A percentile compares a stretch with the other conserved stretches of the same genome.
Evolutionary conservation across 805 yeast genomes (phyloP).

Genomic region (Pichia gijzeniarum): DNA sequence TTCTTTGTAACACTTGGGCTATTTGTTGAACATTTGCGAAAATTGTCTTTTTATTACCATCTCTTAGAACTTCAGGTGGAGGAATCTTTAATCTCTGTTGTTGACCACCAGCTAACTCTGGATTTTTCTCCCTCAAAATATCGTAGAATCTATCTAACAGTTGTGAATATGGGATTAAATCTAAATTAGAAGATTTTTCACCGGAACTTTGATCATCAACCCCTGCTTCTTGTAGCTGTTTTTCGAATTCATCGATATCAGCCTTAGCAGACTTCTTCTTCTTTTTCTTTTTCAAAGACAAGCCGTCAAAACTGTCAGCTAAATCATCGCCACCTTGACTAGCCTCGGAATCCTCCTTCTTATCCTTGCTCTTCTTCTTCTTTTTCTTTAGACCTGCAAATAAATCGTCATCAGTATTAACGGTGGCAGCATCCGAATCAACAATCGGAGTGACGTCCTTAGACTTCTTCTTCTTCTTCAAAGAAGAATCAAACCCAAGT

Average conservation of each 20-base stretch:
- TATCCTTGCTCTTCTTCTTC: conserved; percentile 41
- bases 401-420: conserved; percentile 43
- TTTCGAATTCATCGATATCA: conserved; percentile 77
- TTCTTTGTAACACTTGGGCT: conserved; percentile 88
- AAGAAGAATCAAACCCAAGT: conserved; percentile 66
- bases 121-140: conserved; percentile 86
- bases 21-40: conserved; percentile 95
- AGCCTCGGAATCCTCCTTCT: conserved; percentile 18
- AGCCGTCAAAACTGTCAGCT: conserved; percentile 60
- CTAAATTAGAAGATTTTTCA: conserved; percentile 37
- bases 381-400: conserved; percentile 80
- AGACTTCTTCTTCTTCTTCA: conserved; percentile 64
- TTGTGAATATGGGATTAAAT: conserved; percentile 60
- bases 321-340: conserved; percentile 36
- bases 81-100: conserved; percentile 93
- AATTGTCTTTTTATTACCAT: conserved; percentile 93
- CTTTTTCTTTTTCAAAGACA: conserved; percentile 69
- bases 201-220: conserved; percentile 41
- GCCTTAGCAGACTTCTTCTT: conserved; percentile 59
- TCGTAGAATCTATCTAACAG: conserved; percentile 80
- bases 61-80: conserved; percentile 95
- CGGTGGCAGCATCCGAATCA: conserved; percentile 34
- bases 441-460: conserved; percentile 32
- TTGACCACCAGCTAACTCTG: conserved; percentile 97
- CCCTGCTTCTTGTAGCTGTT: conserved; percentile 87